Percentiles rank a stretch among this genome's conserved stretches.
phyloP scores from a whole-genome alignment of 2,329 filamentous ascomycete species.

The Aspergillus japonicus region DNA sequence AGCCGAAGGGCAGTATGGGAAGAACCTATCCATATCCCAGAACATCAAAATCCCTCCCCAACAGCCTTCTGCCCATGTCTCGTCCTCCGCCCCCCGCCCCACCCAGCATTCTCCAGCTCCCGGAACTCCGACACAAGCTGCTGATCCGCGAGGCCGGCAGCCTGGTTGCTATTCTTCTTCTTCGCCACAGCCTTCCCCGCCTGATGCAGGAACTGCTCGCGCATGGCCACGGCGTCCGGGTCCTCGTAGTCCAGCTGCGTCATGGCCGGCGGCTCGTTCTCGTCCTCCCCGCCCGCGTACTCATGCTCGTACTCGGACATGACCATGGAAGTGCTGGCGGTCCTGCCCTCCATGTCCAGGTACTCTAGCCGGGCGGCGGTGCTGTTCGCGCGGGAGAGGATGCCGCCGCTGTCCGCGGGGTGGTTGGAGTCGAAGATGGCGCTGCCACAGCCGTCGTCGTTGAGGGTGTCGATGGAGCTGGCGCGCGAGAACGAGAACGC shows the following conservation, averaged over 20 bases:
- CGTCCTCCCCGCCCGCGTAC: constrained; percentile 26
- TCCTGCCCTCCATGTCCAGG: constrained; percentile 18
- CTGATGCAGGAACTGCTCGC: constrained; percentile 53
- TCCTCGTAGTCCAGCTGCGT: constrained; percentile 52
- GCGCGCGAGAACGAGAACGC: constrained; percentile 39
- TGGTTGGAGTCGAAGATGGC: constrained; percentile 30
- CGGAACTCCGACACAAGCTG: constrained; percentile 30
- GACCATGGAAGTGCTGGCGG: constrained; percentile 3
- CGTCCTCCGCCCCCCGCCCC: constrained; percentile 38
- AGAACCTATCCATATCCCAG: neutral
- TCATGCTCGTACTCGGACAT: neutral
- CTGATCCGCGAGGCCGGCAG: constrained; percentile 3
- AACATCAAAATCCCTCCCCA: constrained; percentile 15
- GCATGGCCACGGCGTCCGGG: constrained; percentile 54
- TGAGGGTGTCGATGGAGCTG: constrained; percentile 52
- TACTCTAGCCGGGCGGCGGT: constrained; percentile 30
- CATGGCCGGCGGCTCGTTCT: constrained; percentile 41
- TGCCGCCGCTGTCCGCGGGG: constrained; percentile 19
- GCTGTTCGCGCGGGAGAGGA: constrained; percentile 33
- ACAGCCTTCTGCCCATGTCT: constrained; percentile 29
- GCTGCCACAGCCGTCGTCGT: constrained; percentile 43
- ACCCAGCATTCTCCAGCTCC: constrained; percentile 35
- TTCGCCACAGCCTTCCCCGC: constrained; percentile 45
- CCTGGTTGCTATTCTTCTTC: constrained; percentile 5
- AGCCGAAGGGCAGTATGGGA: neutral